Evolutionary conservation across 2,329 filamentous ascomycete genomes (phyloP).

Genomic region (Proliferodiscus dingleyae): DNA sequence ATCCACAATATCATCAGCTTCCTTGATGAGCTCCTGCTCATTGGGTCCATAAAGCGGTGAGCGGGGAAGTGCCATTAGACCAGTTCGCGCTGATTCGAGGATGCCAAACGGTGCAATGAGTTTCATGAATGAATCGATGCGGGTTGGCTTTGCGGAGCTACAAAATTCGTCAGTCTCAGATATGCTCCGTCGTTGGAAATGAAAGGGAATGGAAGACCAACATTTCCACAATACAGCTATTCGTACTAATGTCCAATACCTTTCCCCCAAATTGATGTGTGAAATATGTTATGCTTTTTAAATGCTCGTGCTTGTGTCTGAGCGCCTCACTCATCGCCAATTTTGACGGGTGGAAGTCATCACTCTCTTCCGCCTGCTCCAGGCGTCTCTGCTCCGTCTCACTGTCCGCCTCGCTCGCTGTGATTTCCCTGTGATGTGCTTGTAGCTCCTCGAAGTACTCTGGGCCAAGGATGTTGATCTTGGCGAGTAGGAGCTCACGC

Average conservation of each 20-base stretch:
- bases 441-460: slow-evolving; percentile 98
- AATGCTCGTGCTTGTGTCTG: slow-evolving; percentile 94
- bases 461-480: slow-evolving; percentile 92
- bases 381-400: slow-evolving; percentile 33
- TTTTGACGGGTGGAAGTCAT: slow-evolving; percentile 85
- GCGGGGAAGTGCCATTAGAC: slow-evolving; percentile 92
- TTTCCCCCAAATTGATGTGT: slow-evolving; percentile 98
- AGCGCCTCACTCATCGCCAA: slow-evolving; percentile 83
- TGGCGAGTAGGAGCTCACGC: slow-evolving; percentile 89
- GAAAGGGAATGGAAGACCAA: slow-evolving; percentile 44
- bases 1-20: slow-evolving; percentile 92
- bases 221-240: slow-evolving; percentile 97
- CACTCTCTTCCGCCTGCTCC: slow-evolving; percentile 19
- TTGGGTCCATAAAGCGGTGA: slow-evolving; percentile 76
- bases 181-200: too few relatives aligned
- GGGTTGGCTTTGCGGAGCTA: slow-evolving; percentile 77
- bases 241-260: slow-evolving; percentile 95
- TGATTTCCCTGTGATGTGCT: slow-evolving; percentile 91
- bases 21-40: slow-evolving; percentile 69
- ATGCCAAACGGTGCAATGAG: slow-evolving; percentile 92
- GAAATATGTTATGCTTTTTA: slow-evolving; percentile 93
- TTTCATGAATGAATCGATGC: slow-evolving; percentile 98
- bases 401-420: slow-evolving; percentile 40
- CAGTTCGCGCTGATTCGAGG: slow-evolving; percentile 89
- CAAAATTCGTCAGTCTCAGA: slow-evolving; percentile 11